phyloP scores from a whole-genome alignment of 345 rosid genomes.

The Erucastrum elatum region DNA sequence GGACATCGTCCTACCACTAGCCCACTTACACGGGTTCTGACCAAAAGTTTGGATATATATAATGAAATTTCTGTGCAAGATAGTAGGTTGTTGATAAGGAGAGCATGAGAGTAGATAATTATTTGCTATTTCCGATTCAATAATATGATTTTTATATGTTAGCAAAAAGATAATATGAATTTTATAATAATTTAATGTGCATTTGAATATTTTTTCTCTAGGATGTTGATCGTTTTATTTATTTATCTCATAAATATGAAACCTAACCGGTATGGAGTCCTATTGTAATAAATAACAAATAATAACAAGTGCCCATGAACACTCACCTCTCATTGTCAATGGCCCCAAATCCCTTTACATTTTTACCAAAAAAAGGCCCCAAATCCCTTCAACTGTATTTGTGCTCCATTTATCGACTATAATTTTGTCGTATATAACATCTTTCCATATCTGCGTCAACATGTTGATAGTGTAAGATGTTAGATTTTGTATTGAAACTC shows the following conservation, averaged over 20 bases:
- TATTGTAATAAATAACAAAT: background rate
- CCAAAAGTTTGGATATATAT: background rate
- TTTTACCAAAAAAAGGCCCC: background rate
- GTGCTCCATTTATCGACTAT: background rate
- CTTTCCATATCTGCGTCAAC: slow-evolving; percentile 14
- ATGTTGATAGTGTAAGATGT: background rate
- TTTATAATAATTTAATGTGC: background rate
- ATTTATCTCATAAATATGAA: background rate
- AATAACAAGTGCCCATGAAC: slow-evolving; percentile 4
- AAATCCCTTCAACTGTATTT: background rate
- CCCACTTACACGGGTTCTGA: no score
- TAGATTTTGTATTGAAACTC: background rate
- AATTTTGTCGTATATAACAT: slow-evolving; percentile 3
- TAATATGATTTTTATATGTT: background rate
- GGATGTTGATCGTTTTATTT: background rate
- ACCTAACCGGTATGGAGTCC: slow-evolving; percentile 2
- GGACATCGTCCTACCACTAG: no score
- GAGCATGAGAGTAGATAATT: background rate
- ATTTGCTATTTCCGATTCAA: background rate
- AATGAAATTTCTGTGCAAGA: background rate
- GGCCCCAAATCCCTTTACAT: background rate
- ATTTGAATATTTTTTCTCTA: background rate
- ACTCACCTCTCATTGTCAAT: slow-evolving; percentile 20
- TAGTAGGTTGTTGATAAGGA: slow-evolving; percentile 25
- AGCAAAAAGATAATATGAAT: no score